Evolutionary conservation across 768 basidiomycete species (phyloP).

Genomic region (Lactifluus hygrophoroides): DNA sequence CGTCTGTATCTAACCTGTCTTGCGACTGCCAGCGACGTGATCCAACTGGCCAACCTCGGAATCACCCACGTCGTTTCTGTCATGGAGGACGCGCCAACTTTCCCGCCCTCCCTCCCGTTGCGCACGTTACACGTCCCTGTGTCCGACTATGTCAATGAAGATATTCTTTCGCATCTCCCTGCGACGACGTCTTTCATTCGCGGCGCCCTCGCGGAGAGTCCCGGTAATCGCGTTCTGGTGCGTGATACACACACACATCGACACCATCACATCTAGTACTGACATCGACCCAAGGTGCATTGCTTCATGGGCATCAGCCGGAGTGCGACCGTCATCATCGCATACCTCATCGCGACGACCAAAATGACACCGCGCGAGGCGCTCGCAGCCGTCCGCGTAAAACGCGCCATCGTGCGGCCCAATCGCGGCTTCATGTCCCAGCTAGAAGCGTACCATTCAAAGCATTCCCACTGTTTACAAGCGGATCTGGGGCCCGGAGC

Average conservation of each 20-base stretch:
- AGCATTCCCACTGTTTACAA: neutral
- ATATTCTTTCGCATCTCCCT: conserved; percentile 41
- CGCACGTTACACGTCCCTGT: conserved; percentile 45
- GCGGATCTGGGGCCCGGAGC: neutral
- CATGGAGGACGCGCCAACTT: conserved; percentile 40
- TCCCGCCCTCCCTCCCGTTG: conserved; percentile 35
- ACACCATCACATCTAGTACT: neutral
- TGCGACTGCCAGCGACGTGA: conserved; percentile 42
- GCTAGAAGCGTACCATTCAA: conserved; percentile 21
- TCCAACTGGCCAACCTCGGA: conserved; percentile 44
- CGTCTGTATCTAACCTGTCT: conserved; percentile 59
- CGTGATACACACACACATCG: conserved; percentile 18
- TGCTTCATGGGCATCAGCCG: conserved; percentile 70
- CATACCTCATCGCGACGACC: conserved; percentile 38
- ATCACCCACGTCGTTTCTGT: conserved; percentile 70
- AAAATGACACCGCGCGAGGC: conserved; percentile 25
- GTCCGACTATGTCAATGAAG: conserved; percentile 31
- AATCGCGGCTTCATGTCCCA: conserved; percentile 30
- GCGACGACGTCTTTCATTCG: conserved; percentile 45
- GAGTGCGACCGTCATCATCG: conserved; percentile 67
- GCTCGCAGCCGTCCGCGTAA: conserved; percentile 20
- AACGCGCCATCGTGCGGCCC: conserved; percentile 25
- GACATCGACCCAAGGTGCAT: conserved; percentile 44
- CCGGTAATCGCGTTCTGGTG: conserved; percentile 42
- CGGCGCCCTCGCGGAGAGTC: conserved; percentile 37